phyloP scores from a whole-genome alignment of 371 early-diverging fungal species.

The Mucor circinelloides region DNA sequence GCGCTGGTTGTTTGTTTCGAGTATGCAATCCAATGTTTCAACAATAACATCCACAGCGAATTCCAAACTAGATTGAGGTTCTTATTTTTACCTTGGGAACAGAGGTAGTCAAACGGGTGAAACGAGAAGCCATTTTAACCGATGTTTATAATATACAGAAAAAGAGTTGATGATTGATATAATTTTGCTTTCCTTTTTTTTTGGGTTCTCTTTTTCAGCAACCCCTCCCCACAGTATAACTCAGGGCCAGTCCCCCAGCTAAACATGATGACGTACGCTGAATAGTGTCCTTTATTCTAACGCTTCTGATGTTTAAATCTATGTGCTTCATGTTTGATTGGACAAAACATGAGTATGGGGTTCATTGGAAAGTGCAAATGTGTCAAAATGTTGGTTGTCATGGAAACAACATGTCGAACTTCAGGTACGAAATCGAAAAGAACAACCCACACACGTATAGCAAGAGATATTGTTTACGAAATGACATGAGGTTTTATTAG shows the following conservation, averaged over 20 bases:
- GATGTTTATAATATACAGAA: slow-evolving; percentile 13
- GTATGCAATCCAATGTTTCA: not conserved
- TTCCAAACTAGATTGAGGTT: not conserved
- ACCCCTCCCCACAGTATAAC: slow-evolving; percentile 5
- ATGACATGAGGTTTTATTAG: not conserved
- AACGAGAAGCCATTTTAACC: slow-evolving; percentile 49
- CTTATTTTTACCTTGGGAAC: slow-evolving; percentile 44
- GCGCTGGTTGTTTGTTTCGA: not conserved
- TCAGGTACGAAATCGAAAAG: not conserved
- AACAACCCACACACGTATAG: not conserved
- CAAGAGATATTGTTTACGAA: not conserved
- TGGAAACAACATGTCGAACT: not conserved
- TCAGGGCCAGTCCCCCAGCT: slow-evolving; percentile 5
- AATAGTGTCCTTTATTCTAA: not conserved
- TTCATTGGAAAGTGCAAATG: not conserved
- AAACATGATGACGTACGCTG: not conserved
- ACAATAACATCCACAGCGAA: not conserved
- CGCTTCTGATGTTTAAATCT: not conserved
- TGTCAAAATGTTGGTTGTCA: not conserved
- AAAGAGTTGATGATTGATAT: slow-evolving; percentile 13
- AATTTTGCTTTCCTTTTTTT: slow-evolving; percentile 5
- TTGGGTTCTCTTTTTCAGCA: slow-evolving; percentile 3
- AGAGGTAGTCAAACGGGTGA: slow-evolving; percentile 50
- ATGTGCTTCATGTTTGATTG: not conserved
- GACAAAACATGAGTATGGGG: not conserved